Evolutionary conservation across 2,329 filamentous ascomycete genomes (phyloP), one percentile per base, ranked within the genome.

Genomic region (Aspergillus jensenii): DNA sequence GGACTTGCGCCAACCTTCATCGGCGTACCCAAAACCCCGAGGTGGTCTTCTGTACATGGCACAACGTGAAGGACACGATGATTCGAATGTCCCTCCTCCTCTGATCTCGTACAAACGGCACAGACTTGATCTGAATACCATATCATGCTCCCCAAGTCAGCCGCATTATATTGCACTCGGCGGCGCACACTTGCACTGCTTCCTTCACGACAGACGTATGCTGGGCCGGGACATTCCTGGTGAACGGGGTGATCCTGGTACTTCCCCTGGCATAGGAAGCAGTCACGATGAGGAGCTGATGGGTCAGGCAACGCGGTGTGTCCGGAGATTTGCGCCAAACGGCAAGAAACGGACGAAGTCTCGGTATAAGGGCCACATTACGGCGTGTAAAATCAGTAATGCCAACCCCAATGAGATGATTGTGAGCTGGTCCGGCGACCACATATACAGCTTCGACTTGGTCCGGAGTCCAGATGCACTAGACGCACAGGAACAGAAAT

Each of bases 151-250:
- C 6, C 78, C 84, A 4, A 86, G 80, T 50, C 87, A 89, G 65
- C 87, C 87, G 12, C 84, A 89, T 66, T 89, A 89, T 66, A 89
- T 89, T 64, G 87, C 86, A 7, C 74, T 89, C 14, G 87, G 87
- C 45, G 87, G 87, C n/a, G 84, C 84, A 7, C 86, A 89, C 70
- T 77, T 87, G 9, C 85, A 89, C 67, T 88, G 86, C 68, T 88
- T 89, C 67, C 77, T 89, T 33, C 87, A 89, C 67, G 87, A 89
- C 68, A 79, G 87, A 56, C 81, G 87, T 6, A 89, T 89, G 87
- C 76, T 86, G 21, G 86, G 87, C 6, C 79, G 86, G 43, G 84
- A 89, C 67, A 74, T 76, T 27, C 71, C 81, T 4, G 70, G 69
- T 5, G 87, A 89, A 67, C 76, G 75, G 55, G 86, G 86, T 14